Evolutionary conservation across 345 rosid species (phyloP), one percentile per base, ranked within the genome.

Genomic region (Acer yangbiense): DNA sequence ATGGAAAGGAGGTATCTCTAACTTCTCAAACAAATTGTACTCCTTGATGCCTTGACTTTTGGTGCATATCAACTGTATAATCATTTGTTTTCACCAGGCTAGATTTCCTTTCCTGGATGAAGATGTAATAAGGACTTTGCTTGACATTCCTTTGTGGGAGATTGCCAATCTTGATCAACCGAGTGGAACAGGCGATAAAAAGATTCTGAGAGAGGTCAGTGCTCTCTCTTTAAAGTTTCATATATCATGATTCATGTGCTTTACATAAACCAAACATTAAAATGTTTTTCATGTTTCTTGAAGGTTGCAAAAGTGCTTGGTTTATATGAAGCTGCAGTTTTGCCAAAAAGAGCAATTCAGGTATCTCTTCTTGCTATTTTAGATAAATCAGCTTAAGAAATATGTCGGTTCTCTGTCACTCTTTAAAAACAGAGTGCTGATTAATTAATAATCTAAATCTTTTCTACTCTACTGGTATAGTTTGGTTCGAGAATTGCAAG

Each of bases 51-150:
- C 46, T 69, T 72, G 17, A 52, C 21, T 25, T 32, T 64, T 18
- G 20, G 58, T 25, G 17, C 57, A 35, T 60, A 23, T 46, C 69
- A 46, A 43, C 12, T 13, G 55, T 25, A 7, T 54, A n/a, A 16
- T 44, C 11, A 35, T 58, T 67, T 43, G 55, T 20, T 69, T 69
- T 76, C 44, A 61, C 65, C 76, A 95, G 99, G 98, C 90, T 62
- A 87, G 99, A 74, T 96, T 96, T 83, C 99, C 99, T 29, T 96
- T 92, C 85, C 82, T 96, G 79, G 99, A 96, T 82, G 99, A 96
- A 85, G 98, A 96, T 83, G 90, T 96, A 69, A 92, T 92, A 76
- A 89, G 80, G 83, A 89, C 88, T 65, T 88, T 94, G 69, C 94
- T 96, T 70, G 88, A 86, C 73, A 82, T 94, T 78, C 98, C 98